These are phyloP conservation scores for Coemansia sp. DNA, from an alignment of 192 early-diverging fungal genomes.

Conservation along the genomic window DNA sequence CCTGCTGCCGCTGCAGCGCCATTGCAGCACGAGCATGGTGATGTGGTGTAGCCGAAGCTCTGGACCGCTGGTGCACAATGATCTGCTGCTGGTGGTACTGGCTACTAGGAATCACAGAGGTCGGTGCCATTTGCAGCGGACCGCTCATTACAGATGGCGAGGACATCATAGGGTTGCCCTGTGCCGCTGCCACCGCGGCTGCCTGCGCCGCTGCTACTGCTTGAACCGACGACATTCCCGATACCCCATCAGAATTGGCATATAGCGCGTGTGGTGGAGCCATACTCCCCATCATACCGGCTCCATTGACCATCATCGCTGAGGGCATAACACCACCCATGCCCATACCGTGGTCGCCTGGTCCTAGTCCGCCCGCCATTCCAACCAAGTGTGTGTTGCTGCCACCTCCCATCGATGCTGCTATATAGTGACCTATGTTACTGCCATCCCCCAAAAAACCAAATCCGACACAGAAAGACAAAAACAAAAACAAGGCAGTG, in stretches of 20 bases:
- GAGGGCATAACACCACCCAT: conserved; percentile 53
- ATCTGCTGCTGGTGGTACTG: conserved; percentile 78
- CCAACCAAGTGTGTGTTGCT: conserved; percentile 50
- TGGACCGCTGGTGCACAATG: conserved; percentile 69
- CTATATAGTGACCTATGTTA: conserved; percentile 28
- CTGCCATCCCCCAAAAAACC: conserved; percentile 8
- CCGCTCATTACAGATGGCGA: conserved; percentile 53
- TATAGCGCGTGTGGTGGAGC: conserved; percentile 42
- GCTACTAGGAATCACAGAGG: conserved; percentile 55
- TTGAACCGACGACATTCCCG: conserved; percentile 44
- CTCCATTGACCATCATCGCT: conserved; percentile 53
- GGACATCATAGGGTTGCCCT: conserved; percentile 54
- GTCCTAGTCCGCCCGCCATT: conserved; percentile 37
- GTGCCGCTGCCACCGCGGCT: conserved; percentile 20
- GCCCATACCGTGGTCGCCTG: conserved; percentile 29
- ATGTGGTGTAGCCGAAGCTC: conserved; percentile 80
- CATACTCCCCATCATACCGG: conserved; percentile 48
- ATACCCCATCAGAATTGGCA: conserved; percentile 30
- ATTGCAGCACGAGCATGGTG: conserved; percentile 90
- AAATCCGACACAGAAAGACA: background rate
- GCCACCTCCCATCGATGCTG: conserved; percentile 44
- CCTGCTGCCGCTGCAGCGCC: conserved; percentile 70
- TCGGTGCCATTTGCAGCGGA: conserved; percentile 56
- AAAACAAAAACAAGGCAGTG: background rate
- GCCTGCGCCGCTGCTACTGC: conserved; percentile 35